These are phyloP conservation scores for Pascua guehoae DNA, from an alignment of 1,284 basidiomycete species.

Conservation along the genomic window DNA sequence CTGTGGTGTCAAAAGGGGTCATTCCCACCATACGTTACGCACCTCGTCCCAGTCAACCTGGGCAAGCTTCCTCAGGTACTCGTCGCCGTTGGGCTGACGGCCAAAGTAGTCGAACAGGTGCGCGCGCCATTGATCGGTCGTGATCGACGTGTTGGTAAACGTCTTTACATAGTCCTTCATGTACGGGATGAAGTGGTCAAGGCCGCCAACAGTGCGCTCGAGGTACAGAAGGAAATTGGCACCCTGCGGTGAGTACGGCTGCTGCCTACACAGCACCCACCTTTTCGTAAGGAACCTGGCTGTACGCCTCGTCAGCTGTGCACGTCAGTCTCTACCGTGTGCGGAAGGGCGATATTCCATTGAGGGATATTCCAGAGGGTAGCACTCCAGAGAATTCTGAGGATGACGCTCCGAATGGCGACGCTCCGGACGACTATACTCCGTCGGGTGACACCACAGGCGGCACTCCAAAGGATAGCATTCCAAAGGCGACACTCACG, in stretches of 20 bases:
- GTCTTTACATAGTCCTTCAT: slow-evolving; percentile 56
- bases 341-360: too few relatives aligned
- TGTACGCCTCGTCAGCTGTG: slow-evolving; percentile 71
- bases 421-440: too few relatives aligned
- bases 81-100: slow-evolving; percentile 55
- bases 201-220: slow-evolving; percentile 77
- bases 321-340: too few relatives aligned
- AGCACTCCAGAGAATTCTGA: too few relatives aligned
- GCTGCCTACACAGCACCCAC: slow-evolving; percentile 22
- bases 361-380: too few relatives aligned
- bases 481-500: slow-evolving; percentile 15
- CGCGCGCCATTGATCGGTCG: slow-evolving; percentile 79
- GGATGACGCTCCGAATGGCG: too few relatives aligned
- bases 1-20: slow-evolving; percentile 18
- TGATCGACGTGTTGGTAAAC: slow-evolving; percentile 69
- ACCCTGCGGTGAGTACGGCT: slow-evolving; percentile 45
- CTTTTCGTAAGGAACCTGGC: slow-evolving; percentile 69
- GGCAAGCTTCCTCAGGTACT: slow-evolving; percentile 67
- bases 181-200: slow-evolving; percentile 80
- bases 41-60: slow-evolving; percentile 73
- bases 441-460: too few relatives aligned
- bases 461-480: too few relatives aligned
- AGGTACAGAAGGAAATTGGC: slow-evolving; percentile 66
- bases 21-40: slow-evolving; percentile 24
- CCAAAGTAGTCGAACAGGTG: slow-evolving; percentile 79